These are phyloP conservation scores for Termitomyces sp. DNA, from an alignment of 768 basidiomycete species.

Conservation along the genomic window DNA sequence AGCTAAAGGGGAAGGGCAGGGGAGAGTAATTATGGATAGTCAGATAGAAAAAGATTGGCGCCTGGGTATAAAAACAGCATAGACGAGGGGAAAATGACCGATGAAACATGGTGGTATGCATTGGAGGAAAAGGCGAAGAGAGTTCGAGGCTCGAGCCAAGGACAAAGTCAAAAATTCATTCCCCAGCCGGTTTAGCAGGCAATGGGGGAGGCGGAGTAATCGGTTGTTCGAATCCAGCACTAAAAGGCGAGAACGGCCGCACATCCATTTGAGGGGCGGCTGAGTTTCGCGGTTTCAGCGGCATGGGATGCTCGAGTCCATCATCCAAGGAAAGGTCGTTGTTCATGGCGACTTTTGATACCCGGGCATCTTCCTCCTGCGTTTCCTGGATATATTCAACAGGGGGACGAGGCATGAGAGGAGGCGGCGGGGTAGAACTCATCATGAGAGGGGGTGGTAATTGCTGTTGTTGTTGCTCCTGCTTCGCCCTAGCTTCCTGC, in stretches of 20 bases:
- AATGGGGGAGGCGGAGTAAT: constrained; percentile 33
- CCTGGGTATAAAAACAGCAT: background rate
- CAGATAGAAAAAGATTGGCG: background rate
- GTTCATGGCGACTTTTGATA: constrained; percentile 40
- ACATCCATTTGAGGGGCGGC: constrained; percentile 29
- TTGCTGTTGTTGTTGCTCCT: constrained; percentile 22
- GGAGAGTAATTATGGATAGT: background rate
- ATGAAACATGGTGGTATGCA: background rate
- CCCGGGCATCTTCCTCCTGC: constrained; percentile 66
- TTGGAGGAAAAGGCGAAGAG: background rate
- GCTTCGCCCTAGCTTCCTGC: constrained; percentile 37
- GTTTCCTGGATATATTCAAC: constrained; percentile 82
- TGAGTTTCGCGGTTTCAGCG: constrained; percentile 12
- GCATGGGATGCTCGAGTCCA: constrained; percentile 15
- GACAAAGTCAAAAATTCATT: constrained; percentile 5
- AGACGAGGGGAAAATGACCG: background rate
- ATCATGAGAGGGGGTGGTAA: constrained; percentile 1
- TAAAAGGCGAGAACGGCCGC: constrained; percentile 50
- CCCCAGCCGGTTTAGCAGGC: constrained; percentile 31
- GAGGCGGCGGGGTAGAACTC: constrained; percentile 46
- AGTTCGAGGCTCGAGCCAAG: background rate
- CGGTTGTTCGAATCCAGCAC: constrained; percentile 32
- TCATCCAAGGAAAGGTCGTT: constrained; percentile 24
- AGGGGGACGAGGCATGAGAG: constrained; percentile 75
- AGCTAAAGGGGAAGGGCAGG: too few relatives aligned